Evolutionary conservation across 768 basidiomycete genomes (phyloP), one percentile per base, ranked within the genome.

Genomic region (Lentinula raphanica): DNA sequence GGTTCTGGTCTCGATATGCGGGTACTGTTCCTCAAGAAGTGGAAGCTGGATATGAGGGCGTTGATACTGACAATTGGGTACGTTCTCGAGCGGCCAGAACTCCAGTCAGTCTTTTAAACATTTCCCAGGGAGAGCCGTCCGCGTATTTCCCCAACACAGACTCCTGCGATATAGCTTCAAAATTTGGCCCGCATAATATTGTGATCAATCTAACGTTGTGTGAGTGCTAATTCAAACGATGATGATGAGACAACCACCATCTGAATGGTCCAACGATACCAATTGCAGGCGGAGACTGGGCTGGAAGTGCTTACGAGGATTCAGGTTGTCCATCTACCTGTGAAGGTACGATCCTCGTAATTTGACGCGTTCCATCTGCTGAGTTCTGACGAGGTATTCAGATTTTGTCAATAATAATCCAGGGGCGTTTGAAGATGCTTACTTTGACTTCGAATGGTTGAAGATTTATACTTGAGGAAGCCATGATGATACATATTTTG

Each of bases 1-100:
- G 85, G 82, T 89, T 88, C 74, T 92, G 88, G 87, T 68, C 81
- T 0, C 76, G 88, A 27, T 77, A 77, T 62, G 76, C 68, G 48
- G 69, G 64, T 2, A 66, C 62, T 29, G 77, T 83, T 27, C 86
- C 85, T 2, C 51, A 64, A 8, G 83, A 84, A 28, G 74, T 86
- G 17, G 69, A 51, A 45, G 68, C 69, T 19, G 82, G 79, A 1
- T 69, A 62, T 12, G 62, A 65, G 0, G 67, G 66, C 25, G 72
- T 83, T 28, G 71, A 81, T 62, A 80, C 84, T 2, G 69, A 69
- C 39, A 70, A 67, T 56, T 88, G 85, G 84, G 86, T 85, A 61
- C n/a, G 74, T 31, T 29, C 42, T 46, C 40, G 2, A 27, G 11
- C 2, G 17, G 25, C 21, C 48, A 19, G 44, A 27, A 25, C 15